Evolutionary conservation across 805 yeast species (phyloP), one percentile per base, ranked within the genome.

Genomic region (Pichia ethanolica): DNA sequence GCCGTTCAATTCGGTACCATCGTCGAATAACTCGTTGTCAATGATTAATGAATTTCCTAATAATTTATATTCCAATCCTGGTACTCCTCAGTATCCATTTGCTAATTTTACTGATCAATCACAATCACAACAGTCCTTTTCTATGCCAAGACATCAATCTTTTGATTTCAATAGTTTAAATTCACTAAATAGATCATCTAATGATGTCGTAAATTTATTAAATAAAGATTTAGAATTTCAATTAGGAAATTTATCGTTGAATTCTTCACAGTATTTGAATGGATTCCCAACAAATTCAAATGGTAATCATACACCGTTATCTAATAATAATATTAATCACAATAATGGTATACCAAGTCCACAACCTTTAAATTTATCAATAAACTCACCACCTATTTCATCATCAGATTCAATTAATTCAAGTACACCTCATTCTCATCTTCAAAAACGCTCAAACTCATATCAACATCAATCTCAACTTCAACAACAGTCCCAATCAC

Each of bases 191-290:
- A 50, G 46, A 27, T 40, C 46, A 30, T 30, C 47, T 25, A 44
- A 45, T 35, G 56, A 53, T 47, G 42, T 51, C 26, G 39, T 42
- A 27, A 46, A 43, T 42, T 56, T 52, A 30, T 44, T 57, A 12
- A 55, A 57, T 40, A 56, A 55, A 26, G 59, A 57, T 41, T 48
- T 57, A 20, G 61, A 56, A 37, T 47, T 50, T 33, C 59, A 55
- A 35, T 37, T 57, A 35, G 47, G 50, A 34, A 49, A 49, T 36
- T 49, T 57, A 42, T 50, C 60, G 8, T 48, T 57, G 25, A 53
- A 46, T 25, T 38, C 53, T 7, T 39, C 53, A 9, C 53, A 47
- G 30, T 50, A 50, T 46, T 25, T 45, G 10, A 42, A 40, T 34
- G 40, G 44, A 11, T 26, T 46, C 26, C 11, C 28, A 33, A 37